Percentiles rank a stretch among this genome's conserved stretches.
phyloP scores from a whole-genome alignment of 2,329 filamentous ascomycete species.

The Fusarium keratoplasticum region DNA sequence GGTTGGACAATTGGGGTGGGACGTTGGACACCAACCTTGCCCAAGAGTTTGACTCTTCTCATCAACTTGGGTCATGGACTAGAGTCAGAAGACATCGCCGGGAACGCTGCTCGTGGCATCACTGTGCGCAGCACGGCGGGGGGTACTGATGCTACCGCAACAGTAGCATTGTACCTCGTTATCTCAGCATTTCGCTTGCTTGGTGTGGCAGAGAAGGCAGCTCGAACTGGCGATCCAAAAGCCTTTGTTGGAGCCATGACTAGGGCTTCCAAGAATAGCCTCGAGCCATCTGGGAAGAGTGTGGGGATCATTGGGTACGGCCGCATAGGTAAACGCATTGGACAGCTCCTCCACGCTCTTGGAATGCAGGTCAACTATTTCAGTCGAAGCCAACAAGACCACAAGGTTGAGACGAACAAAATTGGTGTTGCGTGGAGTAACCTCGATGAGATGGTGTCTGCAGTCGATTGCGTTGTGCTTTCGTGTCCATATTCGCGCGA shows the following conservation, averaged over 20 bases:
- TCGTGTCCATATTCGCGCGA: neutral
- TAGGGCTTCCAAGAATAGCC: neutral
- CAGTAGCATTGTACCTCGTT: neutral
- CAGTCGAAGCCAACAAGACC: neutral
- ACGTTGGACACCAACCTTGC: neutral
- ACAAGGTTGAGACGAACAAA: neutral
- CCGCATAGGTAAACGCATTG: neutral
- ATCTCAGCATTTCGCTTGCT: neutral
- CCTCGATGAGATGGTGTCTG: neutral
- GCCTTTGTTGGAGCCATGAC: neutral
- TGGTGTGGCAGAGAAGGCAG: neutral
- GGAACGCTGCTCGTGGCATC: neutral
- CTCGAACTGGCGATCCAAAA: neutral
- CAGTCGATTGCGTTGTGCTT: neutral
- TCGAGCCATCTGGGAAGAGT: neutral
- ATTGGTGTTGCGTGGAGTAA: neutral
- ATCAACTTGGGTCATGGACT: neutral
- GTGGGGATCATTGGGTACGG: neutral
- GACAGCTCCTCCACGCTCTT: neutral
- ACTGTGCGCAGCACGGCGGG: neutral
- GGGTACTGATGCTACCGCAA: neutral
- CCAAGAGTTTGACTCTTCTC: neutral
- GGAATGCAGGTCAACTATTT: neutral
- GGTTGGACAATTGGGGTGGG: neutral
- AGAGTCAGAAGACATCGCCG: neutral